Conservation (phyloP, 768 basidiomycete genomes). For the Rhizopogon vulgaris region DNA sequence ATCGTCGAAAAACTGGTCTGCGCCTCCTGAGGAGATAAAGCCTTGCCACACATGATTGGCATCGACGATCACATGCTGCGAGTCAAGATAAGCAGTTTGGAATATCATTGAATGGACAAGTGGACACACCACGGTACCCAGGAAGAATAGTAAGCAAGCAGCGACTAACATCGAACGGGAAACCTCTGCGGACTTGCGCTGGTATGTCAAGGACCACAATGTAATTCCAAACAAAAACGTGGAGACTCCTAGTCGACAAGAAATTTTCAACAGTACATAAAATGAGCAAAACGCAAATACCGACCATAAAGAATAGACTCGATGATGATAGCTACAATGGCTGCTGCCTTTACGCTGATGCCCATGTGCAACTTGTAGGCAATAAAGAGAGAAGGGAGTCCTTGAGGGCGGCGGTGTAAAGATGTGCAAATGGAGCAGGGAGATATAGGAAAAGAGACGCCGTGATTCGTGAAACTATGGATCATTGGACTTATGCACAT, state of each 20-base stretch:
- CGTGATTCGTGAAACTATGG: too few species aligned
- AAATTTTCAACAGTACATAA: not conserved
- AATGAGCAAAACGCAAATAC: not conserved
- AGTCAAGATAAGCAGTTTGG: not conserved
- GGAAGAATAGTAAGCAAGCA: constrained; percentile 1
- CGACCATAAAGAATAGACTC: not conserved
- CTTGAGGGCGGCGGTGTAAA: too few species aligned
- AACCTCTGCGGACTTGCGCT: not conserved
- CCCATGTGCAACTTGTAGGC: not conserved
- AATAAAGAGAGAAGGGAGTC: too few species aligned
- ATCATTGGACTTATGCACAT: too few species aligned
- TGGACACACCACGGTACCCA: not conserved
- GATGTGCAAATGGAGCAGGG: too few species aligned
- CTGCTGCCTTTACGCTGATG: not conserved
- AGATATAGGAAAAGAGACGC: too few species aligned
- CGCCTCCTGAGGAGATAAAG: not conserved
- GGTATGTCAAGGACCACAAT: constrained; percentile 3
- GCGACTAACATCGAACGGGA: not conserved
- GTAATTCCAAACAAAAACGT: constrained; percentile 2
- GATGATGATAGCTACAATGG: not conserved
- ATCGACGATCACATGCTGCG: constrained; percentile 2
- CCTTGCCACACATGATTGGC: not conserved
- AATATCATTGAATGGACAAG: not conserved
- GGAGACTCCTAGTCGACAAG: constrained; percentile 2
- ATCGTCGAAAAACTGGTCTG: not conserved